Evolutionary conservation across 768 basidiomycete species (phyloP), one percentile per base, ranked within the genome.

Genomic region (Kwoniella dejecticola): DNA sequence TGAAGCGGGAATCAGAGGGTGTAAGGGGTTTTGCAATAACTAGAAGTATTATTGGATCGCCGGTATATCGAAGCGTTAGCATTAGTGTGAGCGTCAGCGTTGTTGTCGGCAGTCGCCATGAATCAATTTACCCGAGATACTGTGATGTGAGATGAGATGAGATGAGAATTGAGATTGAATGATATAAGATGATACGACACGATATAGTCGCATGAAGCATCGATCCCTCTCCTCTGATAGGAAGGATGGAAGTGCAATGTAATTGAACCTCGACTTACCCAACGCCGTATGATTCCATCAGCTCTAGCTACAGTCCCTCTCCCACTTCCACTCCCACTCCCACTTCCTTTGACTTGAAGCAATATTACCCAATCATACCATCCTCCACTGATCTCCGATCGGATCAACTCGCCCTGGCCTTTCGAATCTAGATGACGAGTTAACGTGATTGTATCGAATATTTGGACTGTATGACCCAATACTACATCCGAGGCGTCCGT

Each of bases 261-360:
- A 26, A 17, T 48, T 21, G 26, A 33, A 38, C 19, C 10, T n/a
- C 6, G 6, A 63, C 70, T 65, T 60, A 75, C 76, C 74, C 73
- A 77, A 64, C 67, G 31, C 30, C 77, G 24, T 2, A 78, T 23
- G 26, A 59, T 62, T 29, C 70, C 60, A 52, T 78, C 77, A 6
- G 66, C 75, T 27, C 77, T 46, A 21, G 65, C 67, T 2, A 78
- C 69, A 3, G 74, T 71, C 4, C 73, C 73, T 53, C 71, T 75
- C 21, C 77, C 77, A 29, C 68, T 66, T 4, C 75, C 77, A n/a
- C n/a, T 71, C 4, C 73, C 73, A 49, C 71, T 75, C 21, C 77
- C 77, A 29, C 68, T 66, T 4, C 75, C 77, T 33, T 62, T 70
- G 2, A 76, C 74, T 31, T 71, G 62, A 46, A 40, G 61, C 3